Evolutionary conservation across 2,329 filamentous ascomycete species (phyloP), one percentile per base, ranked within the genome.

Genomic region (Nemania serpens): DNA sequence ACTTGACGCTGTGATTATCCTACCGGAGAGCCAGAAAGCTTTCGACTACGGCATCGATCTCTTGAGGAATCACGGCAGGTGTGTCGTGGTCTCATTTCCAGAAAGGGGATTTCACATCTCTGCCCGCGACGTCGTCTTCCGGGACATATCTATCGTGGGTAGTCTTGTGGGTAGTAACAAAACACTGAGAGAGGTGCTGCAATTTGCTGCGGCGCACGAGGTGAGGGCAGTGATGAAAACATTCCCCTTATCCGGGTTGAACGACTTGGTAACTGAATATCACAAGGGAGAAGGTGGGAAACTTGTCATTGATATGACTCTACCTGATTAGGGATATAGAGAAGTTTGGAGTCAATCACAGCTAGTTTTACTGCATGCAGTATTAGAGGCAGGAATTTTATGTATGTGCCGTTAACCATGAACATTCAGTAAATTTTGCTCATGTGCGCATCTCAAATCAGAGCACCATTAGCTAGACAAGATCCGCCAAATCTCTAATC

Each of bases 11-110:
- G 76, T 80, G 13, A 74, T 82, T 34, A 75, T 81, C 11, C 68
- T 82, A 18, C 78, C 79, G 0, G 80, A 82, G 62, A 77, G 74
- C 42, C 80, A 82, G 64, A 70, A 68, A 10, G 79, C 76, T 0
- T 81, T 82, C 63, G 78, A 82, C 59, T 81, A 79, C 54, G 79
- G 77, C 7, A 73, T 80, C 68, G 66, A 66, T 3, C 68, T 82
- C 5, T 63, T 82, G 18, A 75, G 75, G 48, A 78, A 77, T 48
- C 79, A 81, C 54, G 78, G 78, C 0, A 77, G 68, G n/a, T 79
- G 77, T 61, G 75, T 81, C 5, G 68, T 80, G 0, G 78, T 82
- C 1, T 80, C 77, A 0, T 81, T 81, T 66, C 79, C 79, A 0
- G 75, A 77, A 47, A 68, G 73, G 11, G 77, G 77, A 1, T 80